phyloP scores from a whole-genome alignment of 345 rosid species.

The Gossypium mustelinum region DNA sequence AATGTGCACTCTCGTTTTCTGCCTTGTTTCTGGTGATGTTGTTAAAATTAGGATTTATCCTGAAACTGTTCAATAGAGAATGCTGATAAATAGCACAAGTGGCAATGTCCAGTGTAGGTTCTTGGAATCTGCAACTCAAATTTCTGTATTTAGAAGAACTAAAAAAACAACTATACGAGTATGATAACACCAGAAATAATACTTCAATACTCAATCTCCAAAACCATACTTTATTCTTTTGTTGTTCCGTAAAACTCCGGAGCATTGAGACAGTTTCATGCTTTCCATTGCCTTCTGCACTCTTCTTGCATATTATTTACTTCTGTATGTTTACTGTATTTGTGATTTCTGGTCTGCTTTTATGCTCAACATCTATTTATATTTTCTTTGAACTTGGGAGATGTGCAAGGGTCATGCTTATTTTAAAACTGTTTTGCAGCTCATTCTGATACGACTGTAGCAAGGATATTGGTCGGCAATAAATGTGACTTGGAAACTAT shows the following conservation, averaged over 20 bases:
- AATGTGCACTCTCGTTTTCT: not conserved
- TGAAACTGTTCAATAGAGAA: not conserved
- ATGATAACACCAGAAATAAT: not conserved
- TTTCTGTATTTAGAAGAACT: not conserved
- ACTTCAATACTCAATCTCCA: not conserved
- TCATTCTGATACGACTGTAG: slow-evolving; percentile 67
- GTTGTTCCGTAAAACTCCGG: not conserved
- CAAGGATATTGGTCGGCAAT: slow-evolving; percentile 85
- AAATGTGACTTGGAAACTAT: slow-evolving; percentile 76
- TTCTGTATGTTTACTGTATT: not conserved
- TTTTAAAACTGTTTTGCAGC: slow-evolving; percentile 32
- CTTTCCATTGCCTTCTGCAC: not conserved
- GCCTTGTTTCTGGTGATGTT: not conserved
- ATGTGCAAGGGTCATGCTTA: slow-evolving; percentile 7
- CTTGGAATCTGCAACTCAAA: not conserved
- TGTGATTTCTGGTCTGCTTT: not conserved
- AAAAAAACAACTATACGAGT: not conserved
- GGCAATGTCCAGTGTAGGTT: not conserved
- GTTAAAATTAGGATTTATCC: not conserved
- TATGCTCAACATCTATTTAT: not conserved
- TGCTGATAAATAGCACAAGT: not conserved
- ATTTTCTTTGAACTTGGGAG: not conserved
- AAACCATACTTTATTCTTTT: not conserved
- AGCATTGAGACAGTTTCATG: not conserved
- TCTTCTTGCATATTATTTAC: not conserved